Conservation (phyloP, 495 filamentous ascomycete species). For the Ascobolus immersus region DNA sequence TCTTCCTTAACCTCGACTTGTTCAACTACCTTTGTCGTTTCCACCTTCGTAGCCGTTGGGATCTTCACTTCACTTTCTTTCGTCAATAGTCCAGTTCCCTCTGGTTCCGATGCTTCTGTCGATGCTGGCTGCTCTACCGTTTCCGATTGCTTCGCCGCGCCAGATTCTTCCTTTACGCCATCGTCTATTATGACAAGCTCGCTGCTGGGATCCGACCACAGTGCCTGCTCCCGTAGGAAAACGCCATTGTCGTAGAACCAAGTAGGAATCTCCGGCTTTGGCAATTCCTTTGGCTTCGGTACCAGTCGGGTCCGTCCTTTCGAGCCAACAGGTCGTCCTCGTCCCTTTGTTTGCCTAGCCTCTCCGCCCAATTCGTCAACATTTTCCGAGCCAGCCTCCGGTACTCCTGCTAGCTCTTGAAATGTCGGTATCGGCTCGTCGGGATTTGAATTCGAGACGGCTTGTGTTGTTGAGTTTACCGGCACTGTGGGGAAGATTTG, state of each 20-base stretch:
- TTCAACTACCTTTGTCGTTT: neutral
- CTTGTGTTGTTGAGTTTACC: no score
- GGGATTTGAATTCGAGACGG: no score
- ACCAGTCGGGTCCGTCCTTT: no score
- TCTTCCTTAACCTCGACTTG: neutral
- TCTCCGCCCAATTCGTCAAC: no score
- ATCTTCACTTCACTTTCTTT: neutral
- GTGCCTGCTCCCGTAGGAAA: conserved; percentile 9
- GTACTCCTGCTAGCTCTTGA: no score
- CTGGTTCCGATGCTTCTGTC: neutral
- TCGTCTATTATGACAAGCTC: neutral
- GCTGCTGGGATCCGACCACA: no score
- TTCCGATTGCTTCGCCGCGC: neutral
- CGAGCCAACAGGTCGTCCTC: no score
- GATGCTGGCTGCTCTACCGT: neutral
- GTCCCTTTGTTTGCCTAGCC: no score
- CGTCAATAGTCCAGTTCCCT: neutral
- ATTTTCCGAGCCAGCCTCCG: no score
- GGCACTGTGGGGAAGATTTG: no score
- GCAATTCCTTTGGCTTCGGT: no score
- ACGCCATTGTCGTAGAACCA: conserved; percentile 13
- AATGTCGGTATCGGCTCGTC: no score
- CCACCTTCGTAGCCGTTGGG: neutral
- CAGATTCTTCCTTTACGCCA: neutral
- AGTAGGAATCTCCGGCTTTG: conserved; percentile 10